Evolutionary conservation across 345 rosid genomes (phyloP), one percentile per base, ranked within the genome.

Genomic region (Eucalyptus paniculata): DNA sequence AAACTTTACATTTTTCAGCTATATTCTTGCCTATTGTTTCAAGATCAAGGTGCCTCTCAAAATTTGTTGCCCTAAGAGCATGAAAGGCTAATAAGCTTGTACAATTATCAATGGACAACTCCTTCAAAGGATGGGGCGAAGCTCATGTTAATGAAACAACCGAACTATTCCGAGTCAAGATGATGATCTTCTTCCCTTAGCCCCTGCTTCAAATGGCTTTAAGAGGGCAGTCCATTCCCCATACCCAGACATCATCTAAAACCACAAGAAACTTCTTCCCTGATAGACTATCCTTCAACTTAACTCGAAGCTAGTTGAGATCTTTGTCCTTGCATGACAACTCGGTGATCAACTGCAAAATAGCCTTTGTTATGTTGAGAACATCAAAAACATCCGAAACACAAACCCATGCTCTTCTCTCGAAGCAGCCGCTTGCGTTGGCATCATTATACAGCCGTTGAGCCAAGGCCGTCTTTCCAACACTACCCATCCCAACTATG

Each of bases 261-360:
- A 72, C 15, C 26, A 72, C 45, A 72, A 72, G 45, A 72, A 37
- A 72, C 82, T 72, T 72, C 26, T 34, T 34, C 26, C 10, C 24
- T 1, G 5, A 53, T 53, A 53, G 56, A 3, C 0, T 18, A 4
- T 53, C 24, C 24, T 53, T 53, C 56, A 53, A 53, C 56, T 53
- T 53, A 53, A 53, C 56, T 53, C 0, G 23, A 53, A 53, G 56
- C 56, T 3, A 18, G 24, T 53, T 53, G 24, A 53, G 56, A 53
- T 53, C 24, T 3, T 53, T 19, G 56, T 53, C 9, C 23, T 53
- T 53, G 56, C 56, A 51, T 51, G 56, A 19, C 56, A 53, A 53
- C 56, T 19, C 24, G 0, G 10, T 3, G 56, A 19, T 53, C 10
- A 3, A 53, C 1, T 2, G 2, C 10, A 53, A 53, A 53, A 53